Evolutionary conservation across 225 moss, liverwort and hornwort species (phyloP).

Genomic region (Takakia lepidozioides): DNA sequence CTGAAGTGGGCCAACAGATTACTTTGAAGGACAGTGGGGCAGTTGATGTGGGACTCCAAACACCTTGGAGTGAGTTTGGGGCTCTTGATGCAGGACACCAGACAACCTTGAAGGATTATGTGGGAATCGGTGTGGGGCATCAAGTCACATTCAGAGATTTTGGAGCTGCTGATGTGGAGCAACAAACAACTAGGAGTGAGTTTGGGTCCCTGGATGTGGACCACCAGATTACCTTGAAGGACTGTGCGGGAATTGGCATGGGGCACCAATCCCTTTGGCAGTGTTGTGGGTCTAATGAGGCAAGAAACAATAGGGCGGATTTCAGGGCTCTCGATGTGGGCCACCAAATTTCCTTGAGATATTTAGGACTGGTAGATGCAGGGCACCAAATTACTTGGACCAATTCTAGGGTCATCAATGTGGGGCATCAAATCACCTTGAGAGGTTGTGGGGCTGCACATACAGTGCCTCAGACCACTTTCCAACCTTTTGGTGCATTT

Average conservation of each 20-base stretch:
- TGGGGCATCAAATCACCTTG: slow-evolving; percentile 4
- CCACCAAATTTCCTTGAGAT: not conserved
- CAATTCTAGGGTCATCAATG: not conserved
- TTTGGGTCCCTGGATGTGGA: slow-evolving; percentile 5
- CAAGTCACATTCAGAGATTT: slow-evolving; percentile 6
- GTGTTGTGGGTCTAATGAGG: not conserved
- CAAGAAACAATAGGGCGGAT: not conserved
- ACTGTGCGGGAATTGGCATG: slow-evolving; percentile 4
- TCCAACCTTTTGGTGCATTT: slow-evolving; percentile 3
- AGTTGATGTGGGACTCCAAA: slow-evolving; percentile 2
- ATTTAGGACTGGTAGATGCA: not conserved
- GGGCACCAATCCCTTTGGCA: slow-evolving; percentile 4
- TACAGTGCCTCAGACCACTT: slow-evolving; percentile 1
- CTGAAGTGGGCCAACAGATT: slow-evolving; percentile 4
- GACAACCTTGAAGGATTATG: not conserved
- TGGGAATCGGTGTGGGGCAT: not conserved
- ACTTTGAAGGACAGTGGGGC: not conserved
- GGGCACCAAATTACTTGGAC: slow-evolving; percentile 1
- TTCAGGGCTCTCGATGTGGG: not conserved
- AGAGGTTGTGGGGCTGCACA: not conserved
- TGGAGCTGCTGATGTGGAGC: slow-evolving; percentile 7
- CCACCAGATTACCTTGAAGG: slow-evolving; percentile 4
- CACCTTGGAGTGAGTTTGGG: not conserved
- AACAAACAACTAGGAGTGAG: slow-evolving; percentile 14
- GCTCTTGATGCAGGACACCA: slow-evolving; percentile 2